Conservation (phyloP, 306 rosid genomes). For the Glycyrrhiza uralensis region DNA sequence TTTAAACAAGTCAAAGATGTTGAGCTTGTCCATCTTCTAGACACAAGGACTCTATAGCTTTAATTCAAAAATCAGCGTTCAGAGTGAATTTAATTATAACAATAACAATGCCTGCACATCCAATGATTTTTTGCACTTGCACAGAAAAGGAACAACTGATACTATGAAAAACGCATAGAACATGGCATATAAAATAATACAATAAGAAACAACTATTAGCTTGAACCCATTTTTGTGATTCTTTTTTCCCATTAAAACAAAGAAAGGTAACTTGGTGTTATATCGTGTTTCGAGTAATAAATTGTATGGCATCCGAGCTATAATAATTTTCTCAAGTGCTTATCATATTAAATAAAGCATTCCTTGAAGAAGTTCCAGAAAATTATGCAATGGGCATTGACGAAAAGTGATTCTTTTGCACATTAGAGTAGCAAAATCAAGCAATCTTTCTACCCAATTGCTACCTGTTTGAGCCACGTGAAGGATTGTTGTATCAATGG, state of each 20-base stretch:
- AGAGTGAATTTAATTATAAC: background rate
- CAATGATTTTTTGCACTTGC: background rate
- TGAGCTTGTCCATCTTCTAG: constrained; percentile 16
- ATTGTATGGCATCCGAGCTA: background rate
- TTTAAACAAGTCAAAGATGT: constrained; percentile 1
- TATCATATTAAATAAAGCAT: constrained; percentile 6
- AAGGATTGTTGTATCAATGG: constrained; percentile 46
- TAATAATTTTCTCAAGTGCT: constrained; percentile 17
- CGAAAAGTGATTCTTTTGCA: background rate
- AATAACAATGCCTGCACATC: background rate
- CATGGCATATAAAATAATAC: background rate
- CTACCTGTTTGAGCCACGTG: constrained; percentile 73
- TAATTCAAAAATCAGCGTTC: background rate
- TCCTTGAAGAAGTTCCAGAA: background rate
- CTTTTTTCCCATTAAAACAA: background rate
- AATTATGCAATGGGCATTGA: background rate
- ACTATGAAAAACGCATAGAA: background rate
- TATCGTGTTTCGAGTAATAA: background rate
- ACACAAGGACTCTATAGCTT: background rate
- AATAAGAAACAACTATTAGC: background rate
- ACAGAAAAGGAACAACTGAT: constrained; percentile 5
- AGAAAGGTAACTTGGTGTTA: background rate
- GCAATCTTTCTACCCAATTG: constrained; percentile 4
- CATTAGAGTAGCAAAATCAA: background rate
- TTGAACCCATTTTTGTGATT: background rate